Conservation (phyloP, 1,284 basidiomycete genomes). For the Sporisorium exsertum region DNA sequence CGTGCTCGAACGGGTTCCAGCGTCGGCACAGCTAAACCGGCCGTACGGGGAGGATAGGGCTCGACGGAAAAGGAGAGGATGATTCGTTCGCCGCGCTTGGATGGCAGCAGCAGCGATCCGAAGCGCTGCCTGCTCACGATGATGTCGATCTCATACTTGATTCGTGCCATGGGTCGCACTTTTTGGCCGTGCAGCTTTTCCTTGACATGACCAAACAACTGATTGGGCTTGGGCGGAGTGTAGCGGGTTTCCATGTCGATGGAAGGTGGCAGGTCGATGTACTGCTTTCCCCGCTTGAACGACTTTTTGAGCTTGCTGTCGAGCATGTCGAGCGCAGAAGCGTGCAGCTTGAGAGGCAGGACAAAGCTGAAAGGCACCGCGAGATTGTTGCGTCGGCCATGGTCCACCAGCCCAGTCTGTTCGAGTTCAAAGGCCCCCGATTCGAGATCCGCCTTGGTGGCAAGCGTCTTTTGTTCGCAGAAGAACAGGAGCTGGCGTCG, state of each 20-base stretch:
- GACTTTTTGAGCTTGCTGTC: slow-evolving; percentile 52
- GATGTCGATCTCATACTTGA: slow-evolving; percentile 56
- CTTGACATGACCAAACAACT: slow-evolving; percentile 39
- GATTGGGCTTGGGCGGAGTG: slow-evolving; percentile 39
- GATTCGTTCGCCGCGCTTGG: slow-evolving; percentile 48
- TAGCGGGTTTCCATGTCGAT: slow-evolving; percentile 53
- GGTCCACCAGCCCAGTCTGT: slow-evolving; percentile 48
- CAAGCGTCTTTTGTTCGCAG: slow-evolving; percentile 44
- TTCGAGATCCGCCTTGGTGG: slow-evolving; percentile 41
- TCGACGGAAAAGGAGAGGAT: slow-evolving; percentile 50
- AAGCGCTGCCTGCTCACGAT: slow-evolving; percentile 50
- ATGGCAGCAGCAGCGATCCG: slow-evolving; percentile 34
- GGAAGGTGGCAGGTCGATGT: slow-evolving; percentile 49
- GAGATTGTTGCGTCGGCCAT: slow-evolving; percentile 51
- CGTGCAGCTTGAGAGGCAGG: slow-evolving; percentile 48
- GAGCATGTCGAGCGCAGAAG: slow-evolving; percentile 48
- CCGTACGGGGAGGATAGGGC: slow-evolving; percentile 49
- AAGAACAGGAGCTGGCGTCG: slow-evolving; percentile 50
- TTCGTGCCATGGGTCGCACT: slow-evolving; percentile 46
- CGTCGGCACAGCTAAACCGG: slow-evolving; percentile 46
- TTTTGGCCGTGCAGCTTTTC: slow-evolving; percentile 47
- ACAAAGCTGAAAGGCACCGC: slow-evolving; percentile 51
- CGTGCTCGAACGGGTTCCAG: slow-evolving; percentile 35
- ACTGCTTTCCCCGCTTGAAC: slow-evolving; percentile 46
- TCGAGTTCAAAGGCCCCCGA: slow-evolving; percentile 37